Conservation (phyloP, 768 basidiomycete species). For the Pleurotus sapidus region DNA sequence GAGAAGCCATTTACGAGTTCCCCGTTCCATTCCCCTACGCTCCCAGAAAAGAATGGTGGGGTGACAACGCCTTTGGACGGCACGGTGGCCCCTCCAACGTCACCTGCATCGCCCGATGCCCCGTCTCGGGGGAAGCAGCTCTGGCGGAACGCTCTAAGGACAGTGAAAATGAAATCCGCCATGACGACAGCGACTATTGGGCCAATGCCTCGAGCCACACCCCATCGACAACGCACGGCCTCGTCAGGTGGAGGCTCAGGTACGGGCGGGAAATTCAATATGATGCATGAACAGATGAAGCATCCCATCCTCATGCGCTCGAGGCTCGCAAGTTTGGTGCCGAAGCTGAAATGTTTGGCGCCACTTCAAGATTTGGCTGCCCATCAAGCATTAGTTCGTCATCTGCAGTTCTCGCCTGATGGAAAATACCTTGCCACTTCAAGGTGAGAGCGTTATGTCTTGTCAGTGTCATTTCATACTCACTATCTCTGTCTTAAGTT, state of each 20-base stretch:
- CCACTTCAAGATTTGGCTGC: slow-evolving; percentile 59
- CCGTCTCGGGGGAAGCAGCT: slow-evolving; percentile 34
- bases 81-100: background rate
- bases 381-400: slow-evolving; percentile 66
- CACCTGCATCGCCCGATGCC: slow-evolving; percentile 10
- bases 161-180: slow-evolving; percentile 37
- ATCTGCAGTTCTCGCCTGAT: slow-evolving; percentile 76
- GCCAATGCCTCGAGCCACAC: slow-evolving; percentile 18
- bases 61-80: background rate
- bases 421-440: slow-evolving; percentile 74
- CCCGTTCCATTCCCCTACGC: slow-evolving; percentile 3
- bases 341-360: slow-evolving; percentile 51
- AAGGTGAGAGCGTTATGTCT: slow-evolving; percentile 35
- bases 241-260: slow-evolving; percentile 22
- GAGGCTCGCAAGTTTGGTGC: slow-evolving; percentile 52
- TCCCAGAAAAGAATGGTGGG: slow-evolving; percentile 16
- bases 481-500: slow-evolving; percentile 33
- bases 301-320: slow-evolving; percentile 38
- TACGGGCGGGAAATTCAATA: slow-evolving; percentile 21
- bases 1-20: slow-evolving; percentile 2
- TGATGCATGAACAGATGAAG: slow-evolving; percentile 27
- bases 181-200: slow-evolving; percentile 13
- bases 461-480: background rate
- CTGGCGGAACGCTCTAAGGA: slow-evolving; percentile 42
- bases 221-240: slow-evolving; percentile 33